Base-by-base conservation (phyloP, 129 eudicot species). In the Tagetes patula region DNA sequence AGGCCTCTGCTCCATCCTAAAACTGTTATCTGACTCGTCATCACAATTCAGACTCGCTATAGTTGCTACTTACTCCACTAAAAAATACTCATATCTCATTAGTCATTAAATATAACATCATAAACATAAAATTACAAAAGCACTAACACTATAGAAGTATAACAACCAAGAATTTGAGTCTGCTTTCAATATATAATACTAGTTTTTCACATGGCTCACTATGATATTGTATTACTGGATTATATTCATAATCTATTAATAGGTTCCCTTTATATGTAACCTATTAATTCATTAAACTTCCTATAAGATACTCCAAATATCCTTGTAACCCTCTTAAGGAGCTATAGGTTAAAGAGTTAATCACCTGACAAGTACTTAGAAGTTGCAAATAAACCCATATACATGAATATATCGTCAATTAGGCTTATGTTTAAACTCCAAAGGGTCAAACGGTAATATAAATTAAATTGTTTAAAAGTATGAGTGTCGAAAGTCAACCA, bases 1-100 rank as follows among this genome's bases (percentile, higher is more conserved):
- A 70, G 98, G 98, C 76, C 98, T 87, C 64, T 83, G 87, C 76
- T 85, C 90, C 96, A 94, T 90, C 66, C 98, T 96, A 71, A 90
- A 90, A 83, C 87, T 90, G 76, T 86, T 90, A 77, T 94, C 98
- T 54, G 88, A 83, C 27, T 70, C 74, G 72, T 86, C 87, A 73
- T 83, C 89, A 72, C 85, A 88, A 48, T 82, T 88, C 52, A 92
- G 80, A 75, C 84, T 86, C 75, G 88, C 97, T 79, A 92, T 83
- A 68, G 97, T 96, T 79, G 69, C 97, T 47, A 96, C 96, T 93
- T 96, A 92, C 96, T 92, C 86, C 84, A 82, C 31, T 31, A 69
- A 66, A 49, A 10, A 1, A 33, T 32, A 58, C 48, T 50, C 64
- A 63, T 62, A 75, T 47, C 14, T 71, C 69, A 69, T 10, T 54